phyloP scores from a whole-genome alignment of 1,284 basidiomycete species.

The Ganoderma meredithae region DNA sequence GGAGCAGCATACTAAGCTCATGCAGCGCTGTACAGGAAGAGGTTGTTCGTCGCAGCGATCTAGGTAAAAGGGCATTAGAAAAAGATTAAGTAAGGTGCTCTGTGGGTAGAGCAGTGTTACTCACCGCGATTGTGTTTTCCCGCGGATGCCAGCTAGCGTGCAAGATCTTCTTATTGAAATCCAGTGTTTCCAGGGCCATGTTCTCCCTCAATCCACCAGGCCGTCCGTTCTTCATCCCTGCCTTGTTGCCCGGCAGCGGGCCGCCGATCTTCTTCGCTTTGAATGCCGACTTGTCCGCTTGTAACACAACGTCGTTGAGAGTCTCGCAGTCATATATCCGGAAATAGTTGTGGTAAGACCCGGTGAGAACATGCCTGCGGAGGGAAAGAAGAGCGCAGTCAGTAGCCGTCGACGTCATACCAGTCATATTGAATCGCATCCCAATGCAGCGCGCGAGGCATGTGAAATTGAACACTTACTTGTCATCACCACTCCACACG shows the following conservation, averaged over 20 bases:
- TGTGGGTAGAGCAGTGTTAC: constrained; percentile 41
- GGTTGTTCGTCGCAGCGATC: constrained; percentile 95
- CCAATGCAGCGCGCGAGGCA: not conserved
- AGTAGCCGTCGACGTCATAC: constrained; percentile 6
- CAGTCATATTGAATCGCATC: constrained; percentile 1
- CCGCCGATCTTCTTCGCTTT: constrained; percentile 98
- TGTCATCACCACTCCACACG: constrained; percentile 94
- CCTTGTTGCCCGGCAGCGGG: constrained; percentile 73
- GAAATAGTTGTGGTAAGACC: constrained; percentile 99
- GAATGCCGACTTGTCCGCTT: constrained; percentile 99
- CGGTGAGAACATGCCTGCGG: constrained; percentile 89
- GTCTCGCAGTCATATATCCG: constrained; percentile 98
- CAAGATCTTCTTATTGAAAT: constrained; percentile 99
- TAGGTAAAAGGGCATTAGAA: constrained; percentile 41
- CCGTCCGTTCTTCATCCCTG: constrained; percentile 76
- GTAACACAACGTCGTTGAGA: constrained; percentile 90
- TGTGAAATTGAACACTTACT: constrained; percentile 64
- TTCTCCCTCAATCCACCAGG: constrained; percentile 78
- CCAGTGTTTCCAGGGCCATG: constrained; percentile 90
- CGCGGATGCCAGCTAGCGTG: constrained; percentile 97
- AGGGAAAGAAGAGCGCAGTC: constrained; percentile 19
- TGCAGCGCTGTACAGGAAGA: constrained; percentile 89
- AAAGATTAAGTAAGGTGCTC: not conserved
- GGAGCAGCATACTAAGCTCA: constrained; percentile 45
- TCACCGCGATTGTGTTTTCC: constrained; percentile 96